Base-by-base conservation (phyloP, 2,329 filamentous ascomycete species). In the Aspergillus sp. region DNA sequence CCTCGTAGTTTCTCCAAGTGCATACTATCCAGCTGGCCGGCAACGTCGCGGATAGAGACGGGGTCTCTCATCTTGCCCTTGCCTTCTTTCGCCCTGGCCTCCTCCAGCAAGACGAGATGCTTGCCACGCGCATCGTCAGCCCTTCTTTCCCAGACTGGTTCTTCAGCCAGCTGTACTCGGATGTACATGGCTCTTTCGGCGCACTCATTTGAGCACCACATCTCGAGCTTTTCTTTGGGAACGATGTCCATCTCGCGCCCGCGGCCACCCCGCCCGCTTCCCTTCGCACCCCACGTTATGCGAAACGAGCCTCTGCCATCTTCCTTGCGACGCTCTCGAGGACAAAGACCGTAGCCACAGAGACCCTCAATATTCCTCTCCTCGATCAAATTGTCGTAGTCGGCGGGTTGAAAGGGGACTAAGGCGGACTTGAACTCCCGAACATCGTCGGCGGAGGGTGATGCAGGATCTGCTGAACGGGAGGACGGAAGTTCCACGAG, bases 311-410 rank as follows among this genome's bases (percentile, higher is more conserved):
- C 88, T 1, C 82, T 84, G 10, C 81, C 78, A 15, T 82, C 78
- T 55, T 85, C 81, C 32, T 82, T 81, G 32, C 83, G 81, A 41
- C 87, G 87, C n/a, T 86, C 82, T 15, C 83, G 83, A 0, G 86
- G 78, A 75, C 95, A 99, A 28, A 98, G 82, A 0, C 85, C 82
- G 74, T 97, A 98, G 1, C 92, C 95, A 78, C 95, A 99, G 19
- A 86, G 83, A 47, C 84, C 86, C 68, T 91, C 89, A 66, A 91
- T 89, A 74, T 96, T 96, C 70, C 95, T 90, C 80, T 99, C 95
- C 65, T 90, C 85, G 62, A 97, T 88, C 53, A 98, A 81, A 65
- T 91, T 90, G 72, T 97, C 92, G 79, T 96, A 96, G 79, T 99
- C 94, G 56, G 85, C 84, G 0, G 93, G 91, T 73, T 94, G 91